These are phyloP conservation scores for Cicer yamashitae DNA, from an alignment of 306 rosid species.

Conservation along the genomic window DNA sequence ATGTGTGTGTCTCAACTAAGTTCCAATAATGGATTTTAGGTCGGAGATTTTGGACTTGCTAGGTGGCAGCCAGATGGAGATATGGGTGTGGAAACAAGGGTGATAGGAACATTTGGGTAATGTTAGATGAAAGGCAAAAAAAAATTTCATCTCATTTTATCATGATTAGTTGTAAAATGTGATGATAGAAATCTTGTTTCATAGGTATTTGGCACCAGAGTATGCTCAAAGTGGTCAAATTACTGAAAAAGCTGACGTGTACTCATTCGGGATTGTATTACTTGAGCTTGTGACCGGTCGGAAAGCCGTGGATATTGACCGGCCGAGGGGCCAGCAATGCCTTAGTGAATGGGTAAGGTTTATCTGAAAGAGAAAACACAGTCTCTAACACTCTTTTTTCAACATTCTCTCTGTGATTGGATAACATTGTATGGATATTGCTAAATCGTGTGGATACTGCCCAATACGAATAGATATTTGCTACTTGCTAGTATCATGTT, in stretches of 20 bases:
- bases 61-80: slow-evolving; percentile 99
- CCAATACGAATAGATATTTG: background rate
- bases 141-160: slow-evolving; percentile 24
- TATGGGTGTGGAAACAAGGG: slow-evolving; percentile 89
- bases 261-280: slow-evolving; percentile 87
- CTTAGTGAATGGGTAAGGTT: slow-evolving; percentile 89
- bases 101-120: slow-evolving; percentile 94
- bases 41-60: slow-evolving; percentile 99
- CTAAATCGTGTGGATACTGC: background rate
- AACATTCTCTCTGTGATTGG: background rate
- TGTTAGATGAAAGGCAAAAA: slow-evolving; percentile 1
- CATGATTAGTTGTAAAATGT: slow-evolving; percentile 16
- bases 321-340: slow-evolving; percentile 93
- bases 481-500: background rate
- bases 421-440: background rate
- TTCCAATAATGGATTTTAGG: slow-evolving; percentile 58
- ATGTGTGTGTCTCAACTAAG: slow-evolving; percentile 35
- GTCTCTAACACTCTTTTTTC: background rate
- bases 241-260: slow-evolving; percentile 96
- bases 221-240: slow-evolving; percentile 97
- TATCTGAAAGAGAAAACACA: background rate
- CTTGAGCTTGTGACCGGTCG: slow-evolving; percentile 92
- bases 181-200: slow-evolving; percentile 29
- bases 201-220: slow-evolving; percentile 95
- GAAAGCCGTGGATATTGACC: slow-evolving; percentile 80